phyloP scores from a whole-genome alignment of 345 rosid genomes.

The Noccaea bulbosa region DNA sequence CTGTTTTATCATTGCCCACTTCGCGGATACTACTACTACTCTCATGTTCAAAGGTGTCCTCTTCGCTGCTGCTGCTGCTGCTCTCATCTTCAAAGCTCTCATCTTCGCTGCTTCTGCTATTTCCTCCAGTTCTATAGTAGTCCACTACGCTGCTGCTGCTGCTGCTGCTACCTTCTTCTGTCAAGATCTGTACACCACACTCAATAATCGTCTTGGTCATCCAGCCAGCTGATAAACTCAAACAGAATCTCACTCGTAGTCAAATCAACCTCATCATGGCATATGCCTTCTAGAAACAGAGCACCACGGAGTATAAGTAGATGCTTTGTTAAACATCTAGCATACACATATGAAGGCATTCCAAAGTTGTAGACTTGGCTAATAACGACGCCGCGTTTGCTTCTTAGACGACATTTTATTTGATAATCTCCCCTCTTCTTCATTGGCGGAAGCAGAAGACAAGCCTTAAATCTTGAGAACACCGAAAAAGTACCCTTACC shows the following conservation, averaged over 20 bases:
- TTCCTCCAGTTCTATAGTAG: too few relatives aligned
- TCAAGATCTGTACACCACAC: slow-evolving; percentile 10
- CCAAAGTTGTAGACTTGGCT: too few relatives aligned
- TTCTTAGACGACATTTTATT: background rate
- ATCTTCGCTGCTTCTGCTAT: too few relatives aligned
- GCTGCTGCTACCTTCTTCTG: background rate
- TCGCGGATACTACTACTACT: too few relatives aligned
- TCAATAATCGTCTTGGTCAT: background rate
- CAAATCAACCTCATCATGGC: background rate
- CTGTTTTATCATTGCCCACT: too few relatives aligned
- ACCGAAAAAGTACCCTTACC: background rate
- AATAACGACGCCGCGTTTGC: too few relatives aligned
- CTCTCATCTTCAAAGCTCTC: too few relatives aligned
- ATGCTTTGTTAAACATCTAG: background rate
- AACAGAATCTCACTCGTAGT: background rate
- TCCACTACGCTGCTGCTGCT: too few relatives aligned
- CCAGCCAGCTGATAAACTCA: background rate
- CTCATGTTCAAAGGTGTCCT: too few relatives aligned
- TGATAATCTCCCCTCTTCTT: background rate
- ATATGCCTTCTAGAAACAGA: background rate
- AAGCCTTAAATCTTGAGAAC: background rate
- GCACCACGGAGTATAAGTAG: background rate
- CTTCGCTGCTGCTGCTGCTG: too few relatives aligned
- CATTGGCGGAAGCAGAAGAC: background rate
- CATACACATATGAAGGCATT: too few relatives aligned